These are phyloP conservation scores for Diaporthe velutina DNA, from an alignment of 2,329 filamentous ascomycete genomes.

Conservation along the genomic window DNA sequence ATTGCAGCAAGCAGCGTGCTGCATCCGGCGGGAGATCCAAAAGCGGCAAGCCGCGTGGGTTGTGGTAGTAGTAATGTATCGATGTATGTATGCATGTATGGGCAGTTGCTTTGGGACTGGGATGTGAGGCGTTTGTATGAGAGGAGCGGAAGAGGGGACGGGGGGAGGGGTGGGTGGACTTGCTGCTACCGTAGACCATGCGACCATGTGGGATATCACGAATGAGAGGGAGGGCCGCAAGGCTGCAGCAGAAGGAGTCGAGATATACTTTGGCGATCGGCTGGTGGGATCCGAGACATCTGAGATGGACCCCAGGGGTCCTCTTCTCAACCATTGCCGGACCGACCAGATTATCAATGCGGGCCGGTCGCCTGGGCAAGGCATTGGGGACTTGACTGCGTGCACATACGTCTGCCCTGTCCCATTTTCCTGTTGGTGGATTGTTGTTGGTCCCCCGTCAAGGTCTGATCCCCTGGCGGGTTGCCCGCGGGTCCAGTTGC, in stretches of 20 bases:
- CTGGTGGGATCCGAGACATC: constrained; percentile 19
- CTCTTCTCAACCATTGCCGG: not conserved
- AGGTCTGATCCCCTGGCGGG: not conserved
- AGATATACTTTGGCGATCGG: constrained; percentile 23
- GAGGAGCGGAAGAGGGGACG: not conserved
- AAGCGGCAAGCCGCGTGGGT: constrained; percentile 23
- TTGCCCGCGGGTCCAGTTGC: not conserved
- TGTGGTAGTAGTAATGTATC: not conserved
- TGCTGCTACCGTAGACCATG: constrained; percentile 17
- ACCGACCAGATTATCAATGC: not conserved
- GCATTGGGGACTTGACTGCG: not conserved
- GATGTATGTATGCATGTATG: not conserved
- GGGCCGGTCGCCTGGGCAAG: not conserved
- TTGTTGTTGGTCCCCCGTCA: not conserved
- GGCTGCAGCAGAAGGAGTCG: constrained; percentile 19
- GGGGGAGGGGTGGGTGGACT: not conserved
- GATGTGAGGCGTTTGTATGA: not conserved
- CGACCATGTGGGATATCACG: constrained; percentile 20
- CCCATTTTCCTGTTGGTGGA: not conserved
- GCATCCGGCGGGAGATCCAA: not conserved
- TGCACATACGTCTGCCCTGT: not conserved
- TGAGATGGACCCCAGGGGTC: constrained; percentile 9
- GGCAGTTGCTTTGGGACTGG: not conserved
- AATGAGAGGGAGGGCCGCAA: constrained; percentile 13
- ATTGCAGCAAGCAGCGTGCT: not conserved